These are phyloP conservation scores for Cyclotella baltica DNA, from an alignment of 108 stramenopile species.

Conservation along the genomic window DNA sequence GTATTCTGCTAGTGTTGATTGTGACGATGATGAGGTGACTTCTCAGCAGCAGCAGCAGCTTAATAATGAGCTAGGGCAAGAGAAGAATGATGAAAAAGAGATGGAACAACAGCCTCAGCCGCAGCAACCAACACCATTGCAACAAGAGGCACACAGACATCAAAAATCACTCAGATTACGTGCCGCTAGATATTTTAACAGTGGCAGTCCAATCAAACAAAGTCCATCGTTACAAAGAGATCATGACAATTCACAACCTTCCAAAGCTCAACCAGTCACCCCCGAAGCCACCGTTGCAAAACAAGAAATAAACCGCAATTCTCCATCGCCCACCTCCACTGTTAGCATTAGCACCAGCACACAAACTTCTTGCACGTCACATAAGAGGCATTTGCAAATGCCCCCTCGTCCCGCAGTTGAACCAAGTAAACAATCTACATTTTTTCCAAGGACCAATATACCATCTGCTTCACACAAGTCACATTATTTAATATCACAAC, in stretches of 20 bases:
- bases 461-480: background rate
- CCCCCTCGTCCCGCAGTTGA: background rate
- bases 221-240: background rate
- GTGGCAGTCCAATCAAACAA: background rate
- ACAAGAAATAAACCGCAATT: background rate
- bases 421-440: background rate
- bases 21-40: too few relatives aligned
- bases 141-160: background rate
- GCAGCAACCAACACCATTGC: background rate
- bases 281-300: too few relatives aligned
- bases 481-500: background rate
- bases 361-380: background rate
- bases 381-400: background rate
- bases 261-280: background rate
- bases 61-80: background rate
- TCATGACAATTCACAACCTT: background rate
- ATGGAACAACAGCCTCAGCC: background rate
- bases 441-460: slow-evolving; percentile 2
- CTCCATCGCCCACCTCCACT: background rate
- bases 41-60: background rate
- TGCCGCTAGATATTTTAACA: background rate
- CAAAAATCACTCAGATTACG: slow-evolving; percentile 4
- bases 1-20: too few relatives aligned
- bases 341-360: background rate
- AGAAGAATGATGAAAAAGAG: background rate